These are phyloP conservation scores for Viola odorata DNA, from an alignment of 345 rosid genomes.

Conservation along the genomic window DNA sequence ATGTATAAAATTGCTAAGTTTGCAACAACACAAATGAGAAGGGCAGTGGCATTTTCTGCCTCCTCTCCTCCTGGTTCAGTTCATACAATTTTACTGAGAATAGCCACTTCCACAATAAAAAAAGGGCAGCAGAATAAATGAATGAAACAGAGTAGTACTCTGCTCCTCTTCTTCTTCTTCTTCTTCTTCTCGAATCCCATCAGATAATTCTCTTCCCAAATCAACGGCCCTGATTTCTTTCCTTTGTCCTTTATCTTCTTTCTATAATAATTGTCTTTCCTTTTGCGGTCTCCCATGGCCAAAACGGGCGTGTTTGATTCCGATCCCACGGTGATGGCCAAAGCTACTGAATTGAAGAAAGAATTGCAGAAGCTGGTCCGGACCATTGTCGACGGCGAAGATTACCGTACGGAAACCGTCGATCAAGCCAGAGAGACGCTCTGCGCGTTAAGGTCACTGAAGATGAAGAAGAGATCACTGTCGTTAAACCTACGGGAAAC, in stretches of 20 bases:
- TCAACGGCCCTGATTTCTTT: slow-evolving; percentile 2
- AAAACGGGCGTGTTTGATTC: slow-evolving; percentile 34
- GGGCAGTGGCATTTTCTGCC: too few relatives aligned
- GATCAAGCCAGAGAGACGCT: slow-evolving; percentile 69
- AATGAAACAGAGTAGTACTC: slow-evolving; percentile 16
- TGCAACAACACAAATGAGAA: too few relatives aligned
- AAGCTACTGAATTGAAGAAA: slow-evolving; percentile 58
- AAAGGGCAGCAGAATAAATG: not conserved
- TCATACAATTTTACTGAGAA: too few relatives aligned
- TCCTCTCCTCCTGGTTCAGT: too few relatives aligned
- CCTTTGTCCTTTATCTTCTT: not conserved
- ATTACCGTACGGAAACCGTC: slow-evolving; percentile 40
- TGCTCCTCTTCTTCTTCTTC: slow-evolving; percentile 1
- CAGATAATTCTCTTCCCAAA: not conserved
- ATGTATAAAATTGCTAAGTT: too few relatives aligned
- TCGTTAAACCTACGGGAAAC: slow-evolving; percentile 43
- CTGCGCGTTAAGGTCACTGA: slow-evolving; percentile 45
- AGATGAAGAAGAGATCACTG: slow-evolving; percentile 44
- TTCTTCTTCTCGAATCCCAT: not conserved
- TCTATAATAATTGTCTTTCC: too few relatives aligned
- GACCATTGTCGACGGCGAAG: slow-evolving; percentile 63
- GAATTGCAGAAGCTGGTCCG: slow-evolving; percentile 61
- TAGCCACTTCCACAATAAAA: too few relatives aligned
- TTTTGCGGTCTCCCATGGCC: slow-evolving; percentile 15
- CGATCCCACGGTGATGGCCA: slow-evolving; percentile 58